Percentiles rank a stretch among this genome's conserved stretches.
phyloP scores from a whole-genome alignment of 495 filamentous ascomycete genomes.

The Lasiosphaeria ovina region DNA sequence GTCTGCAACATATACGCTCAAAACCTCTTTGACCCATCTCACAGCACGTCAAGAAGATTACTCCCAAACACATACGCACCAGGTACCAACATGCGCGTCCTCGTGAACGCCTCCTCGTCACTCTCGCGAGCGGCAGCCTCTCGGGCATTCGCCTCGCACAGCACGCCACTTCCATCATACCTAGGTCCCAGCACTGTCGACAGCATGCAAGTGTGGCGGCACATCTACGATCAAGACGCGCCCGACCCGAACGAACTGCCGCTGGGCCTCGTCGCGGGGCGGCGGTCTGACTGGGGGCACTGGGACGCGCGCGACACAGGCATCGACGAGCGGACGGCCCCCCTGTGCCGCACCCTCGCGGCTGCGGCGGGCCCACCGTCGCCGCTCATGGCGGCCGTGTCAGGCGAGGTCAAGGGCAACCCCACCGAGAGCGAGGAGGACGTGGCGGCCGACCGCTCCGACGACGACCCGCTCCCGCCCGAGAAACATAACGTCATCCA shows the following conservation, averaged over 20 bases:
- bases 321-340: constrained; percentile 6
- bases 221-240: not conserved
- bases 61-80: not conserved
- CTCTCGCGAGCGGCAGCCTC: not conserved
- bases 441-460: constrained; percentile 27
- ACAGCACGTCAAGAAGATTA: not conserved
- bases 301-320: constrained; percentile 6
- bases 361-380: not conserved
- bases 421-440: constrained; percentile 31
- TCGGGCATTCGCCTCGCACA: not conserved
- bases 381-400: not conserved
- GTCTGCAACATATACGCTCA: no score
- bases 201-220: not conserved
- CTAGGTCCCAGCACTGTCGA: not conserved
- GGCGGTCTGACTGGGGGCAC: not conserved
- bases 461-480: constrained; percentile 27
- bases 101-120: not conserved
- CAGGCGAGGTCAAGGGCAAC: constrained; percentile 27
- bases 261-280: constrained; percentile 4
- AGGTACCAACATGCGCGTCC: not conserved
- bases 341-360: not conserved
- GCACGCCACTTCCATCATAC: not conserved
- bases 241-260: not conserved
- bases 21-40: not conserved
- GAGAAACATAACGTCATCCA: constrained; percentile 21